Evolutionary conservation across 371 early-diverging fungal genomes (phyloP).

Genomic region (Saksenaea oblongispora): DNA sequence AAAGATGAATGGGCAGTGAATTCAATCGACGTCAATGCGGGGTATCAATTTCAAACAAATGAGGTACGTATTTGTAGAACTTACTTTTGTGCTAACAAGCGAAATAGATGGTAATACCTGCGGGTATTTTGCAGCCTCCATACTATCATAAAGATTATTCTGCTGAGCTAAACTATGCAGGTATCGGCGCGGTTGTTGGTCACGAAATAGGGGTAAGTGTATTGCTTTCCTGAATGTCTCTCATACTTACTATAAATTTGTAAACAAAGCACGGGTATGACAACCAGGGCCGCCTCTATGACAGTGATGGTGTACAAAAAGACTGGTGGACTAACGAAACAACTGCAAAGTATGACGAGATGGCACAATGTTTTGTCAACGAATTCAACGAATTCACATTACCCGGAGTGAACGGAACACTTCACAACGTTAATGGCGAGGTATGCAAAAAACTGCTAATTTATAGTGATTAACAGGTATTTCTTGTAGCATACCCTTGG

Average conservation of each 20-base stretch:
- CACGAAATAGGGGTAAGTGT: conserved; percentile 59
- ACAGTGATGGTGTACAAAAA: conserved; percentile 33
- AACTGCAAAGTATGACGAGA: conserved; percentile 43
- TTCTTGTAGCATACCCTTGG: conserved; percentile 46
- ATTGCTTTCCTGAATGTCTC: neutral
- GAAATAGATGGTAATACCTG: conserved; percentile 55
- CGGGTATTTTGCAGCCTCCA: conserved; percentile 59
- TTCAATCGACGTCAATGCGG: conserved; percentile 65
- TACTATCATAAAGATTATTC: conserved; percentile 42
- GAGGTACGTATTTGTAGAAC: conserved; percentile 20
- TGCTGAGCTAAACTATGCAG: conserved; percentile 55
- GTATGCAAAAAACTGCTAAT: neutral
- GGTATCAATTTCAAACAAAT: conserved; percentile 53
- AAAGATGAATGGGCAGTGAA: conserved; percentile 52
- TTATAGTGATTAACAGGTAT: neutral
- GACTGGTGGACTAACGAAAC: conserved; percentile 70
- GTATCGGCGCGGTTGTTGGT: conserved; percentile 59
- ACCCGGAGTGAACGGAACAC: conserved; percentile 22
- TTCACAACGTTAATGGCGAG: conserved; percentile 46
- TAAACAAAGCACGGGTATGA: conserved; percentile 46
- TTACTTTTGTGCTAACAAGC: neutral
- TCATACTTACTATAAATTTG: neutral
- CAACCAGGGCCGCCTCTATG: conserved; percentile 53
- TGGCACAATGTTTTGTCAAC: conserved; percentile 60
- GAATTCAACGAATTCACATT: conserved; percentile 59